Evolutionary conservation across 2,329 filamentous ascomycete species (phyloP), one percentile per base, ranked within the genome.

Genomic region (Orbilia oligospora): DNA sequence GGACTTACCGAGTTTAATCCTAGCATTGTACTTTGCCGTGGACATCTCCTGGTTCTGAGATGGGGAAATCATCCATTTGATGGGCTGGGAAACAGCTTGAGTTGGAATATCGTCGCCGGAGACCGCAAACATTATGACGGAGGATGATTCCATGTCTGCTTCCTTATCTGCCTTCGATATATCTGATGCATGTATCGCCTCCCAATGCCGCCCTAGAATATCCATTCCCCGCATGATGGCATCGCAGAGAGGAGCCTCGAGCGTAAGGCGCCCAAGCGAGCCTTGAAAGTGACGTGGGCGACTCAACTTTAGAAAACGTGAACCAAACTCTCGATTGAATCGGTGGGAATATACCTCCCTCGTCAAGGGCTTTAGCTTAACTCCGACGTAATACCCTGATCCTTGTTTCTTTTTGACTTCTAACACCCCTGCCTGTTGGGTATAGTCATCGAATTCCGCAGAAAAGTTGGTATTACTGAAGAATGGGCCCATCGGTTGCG

Each of bases 41-140:
- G 24, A 9, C 51, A 55, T 55, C 0, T 8, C 9, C 10, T 33
- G 4, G n/a, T 55, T 55, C 5, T 8, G 12, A 14, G 0, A 18
- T 3, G 24, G 51, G 10, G 51, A 16, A 3, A 55, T 55, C 4
- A 30, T 6, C 51, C 24, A 55, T 55, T 55, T 30, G 16, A 55
- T 10, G 0, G 3, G 24, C 5, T 33, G 14, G 0, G 22, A 18
- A 55, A 55, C 14, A n/a, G 49, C 6, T n/a, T 12, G 24, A 18
- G 16, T 18, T 12, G 24, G 4, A 33, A 63, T n/a, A 14, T 16
- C 33, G 2, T 41, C n/a, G n/a, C 56, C 56, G 10, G n/a, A 41
- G 0, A 44, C 18, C n/a, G 56, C 56, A 14, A 63, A 63, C n/a
- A 63, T 24, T 10, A 63, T 44, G 12, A 63, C 18, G 18, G 56